Base-by-base conservation (phyloP, 2,329 filamentous ascomycete species). In the Rutstroemia sp. region DNA sequence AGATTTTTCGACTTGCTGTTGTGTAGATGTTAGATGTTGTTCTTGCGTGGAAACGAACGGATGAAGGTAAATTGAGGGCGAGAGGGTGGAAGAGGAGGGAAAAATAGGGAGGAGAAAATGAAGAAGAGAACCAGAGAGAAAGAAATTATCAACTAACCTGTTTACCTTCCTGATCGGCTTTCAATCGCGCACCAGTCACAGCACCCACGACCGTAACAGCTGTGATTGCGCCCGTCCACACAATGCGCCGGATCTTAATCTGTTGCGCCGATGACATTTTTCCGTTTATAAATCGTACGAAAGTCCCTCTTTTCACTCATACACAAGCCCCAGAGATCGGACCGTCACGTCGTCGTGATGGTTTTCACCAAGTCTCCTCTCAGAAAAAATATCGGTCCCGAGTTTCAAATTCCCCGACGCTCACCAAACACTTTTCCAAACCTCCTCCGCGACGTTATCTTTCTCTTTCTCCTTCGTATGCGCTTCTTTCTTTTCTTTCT, bases 141-240 rank as follows among this genome's bases (percentile, higher is more conserved):
- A 5, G 23, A 23, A 23, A 23, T 23, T 23, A 3, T 3, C n/a
- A 2, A n/a, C 68, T 45, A 70, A 83, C 81, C 73, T 81, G 68
- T 54, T 74, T 73, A 39, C 72, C 68, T 50, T 84, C 77, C 60
- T 76, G 72, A 34, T 75, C 69, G 3, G 74, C 77, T 67, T 83
- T 84, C 58, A 85, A 61, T 6, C 76, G 76, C 19, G 83, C 82
- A 23, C 83, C 83, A 63, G 83, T 84, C 59, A 79, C 74, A 5
- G 80, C 75, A 51, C 82, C 82, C 1, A 75, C 76, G 6, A 78
- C 77, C 1, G 81, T 83, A 48, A 83, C 76, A 16, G 78, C 75
- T 9, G 78, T 75, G 17, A 84, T 75, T 3, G 77, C 74, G 38
- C 73, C 76, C 1, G 82, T 81, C 62, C 82, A 67, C 17, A 83